Evolutionary conservation across 2,329 filamentous ascomycete species (phyloP), one percentile per base, ranked within the genome.

Genomic region (Verticillium tricorpus): DNA sequence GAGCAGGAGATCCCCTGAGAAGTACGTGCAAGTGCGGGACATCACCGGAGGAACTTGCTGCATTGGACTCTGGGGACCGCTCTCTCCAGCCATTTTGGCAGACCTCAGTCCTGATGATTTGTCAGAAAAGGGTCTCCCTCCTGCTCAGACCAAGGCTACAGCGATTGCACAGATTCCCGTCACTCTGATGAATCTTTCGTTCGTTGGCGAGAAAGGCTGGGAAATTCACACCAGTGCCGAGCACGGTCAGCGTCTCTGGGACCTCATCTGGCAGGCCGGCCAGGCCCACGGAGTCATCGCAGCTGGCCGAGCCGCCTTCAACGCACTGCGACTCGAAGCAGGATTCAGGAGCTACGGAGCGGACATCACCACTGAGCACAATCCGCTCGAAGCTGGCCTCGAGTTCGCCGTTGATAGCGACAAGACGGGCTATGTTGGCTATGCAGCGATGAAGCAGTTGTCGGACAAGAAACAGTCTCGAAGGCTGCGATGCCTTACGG

Each of bases 61-160:
- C 62, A 77, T 89, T 22, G 86, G 86, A 0, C 80, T 89, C 17
- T 89, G 85, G 85, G 86, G 86, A 0, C 86, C 86, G 55, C 77
- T 74, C 12, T 76, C 85, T 0, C 74, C 77, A 4, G 79, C 85
- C 2, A 80, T 88, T 0, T 77, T 88, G 40, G 67, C 71, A 5
- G 67, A 69, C 0, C 70, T 83, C 62, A 81, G 74, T 65, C 65
- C 71, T 0, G 80, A 82, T 35, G 79, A 84, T 67, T 78, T 82
- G 60, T 72, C 72, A 6, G 74, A 78, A 61, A 73, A 74, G 25
- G 79, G 74, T 0, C 73, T 88, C 0, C 78, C 80, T 0, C 82
- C 84, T 60, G 80, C 84, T 63, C 74, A 76, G 1, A 76, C 79
- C 56, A 85, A 83, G 72, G 74, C 72, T 19, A 77, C 78, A 0